These are phyloP conservation scores for Papilionanthe hybrid DNA, from an alignment of 116 monocot species.

Conservation along the genomic window DNA sequence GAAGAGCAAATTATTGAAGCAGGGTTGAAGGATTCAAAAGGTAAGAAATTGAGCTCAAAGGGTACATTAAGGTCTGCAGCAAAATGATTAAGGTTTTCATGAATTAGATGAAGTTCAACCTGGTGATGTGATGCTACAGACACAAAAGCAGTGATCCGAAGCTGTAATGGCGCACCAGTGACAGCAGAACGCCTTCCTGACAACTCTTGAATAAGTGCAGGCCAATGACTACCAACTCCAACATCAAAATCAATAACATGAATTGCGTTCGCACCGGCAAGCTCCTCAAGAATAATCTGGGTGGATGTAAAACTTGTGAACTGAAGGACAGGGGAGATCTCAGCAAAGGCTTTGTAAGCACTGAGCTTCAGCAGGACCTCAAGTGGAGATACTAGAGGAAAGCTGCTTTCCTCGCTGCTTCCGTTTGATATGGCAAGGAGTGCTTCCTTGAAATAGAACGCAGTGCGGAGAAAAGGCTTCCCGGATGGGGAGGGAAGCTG, in stretches of 20 bases:
- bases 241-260: constrained; percentile 37
- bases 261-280: constrained; percentile 17
- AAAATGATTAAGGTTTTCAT: constrained; percentile 67
- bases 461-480: constrained; percentile 68
- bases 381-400: not conserved
- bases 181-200: constrained; percentile 36
- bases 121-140: constrained; percentile 38
- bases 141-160: constrained; percentile 59
- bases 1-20: constrained; percentile 32
- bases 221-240: constrained; percentile 34
- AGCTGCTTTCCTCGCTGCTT: not conserved
- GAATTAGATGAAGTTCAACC: constrained; percentile 63
- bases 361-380: constrained; percentile 25
- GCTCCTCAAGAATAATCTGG: constrained; percentile 32
- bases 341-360: constrained; percentile 32
- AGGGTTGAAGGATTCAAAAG: constrained; percentile 56
- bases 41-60: constrained; percentile 59
- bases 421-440: constrained; percentile 21
- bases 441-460: constrained; percentile 73
- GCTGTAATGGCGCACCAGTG: constrained; percentile 1
- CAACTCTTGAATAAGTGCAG: constrained; percentile 38
- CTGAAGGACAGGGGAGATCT: constrained; percentile 31
- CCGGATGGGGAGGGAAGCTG: constrained; percentile 62
- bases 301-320: constrained; percentile 33
- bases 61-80: constrained; percentile 60